phyloP scores from a whole-genome alignment of 139 green algal genomes.

The Desmodesmus armatus region DNA sequence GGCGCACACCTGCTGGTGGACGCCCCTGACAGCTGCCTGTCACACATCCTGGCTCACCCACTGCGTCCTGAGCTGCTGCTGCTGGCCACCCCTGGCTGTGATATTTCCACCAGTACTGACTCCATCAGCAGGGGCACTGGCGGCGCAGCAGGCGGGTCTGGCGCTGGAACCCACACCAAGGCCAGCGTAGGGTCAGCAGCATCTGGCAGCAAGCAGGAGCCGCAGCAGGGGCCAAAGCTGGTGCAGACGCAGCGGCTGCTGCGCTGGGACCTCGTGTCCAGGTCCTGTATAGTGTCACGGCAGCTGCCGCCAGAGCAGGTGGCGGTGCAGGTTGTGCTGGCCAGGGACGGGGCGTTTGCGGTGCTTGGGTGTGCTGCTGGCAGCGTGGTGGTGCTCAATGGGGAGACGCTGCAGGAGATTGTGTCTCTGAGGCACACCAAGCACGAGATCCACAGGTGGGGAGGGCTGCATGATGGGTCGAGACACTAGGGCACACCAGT shows the following conservation, averaged over 20 bases:
- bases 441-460: slow-evolving; percentile 26
- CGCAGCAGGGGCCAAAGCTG: slow-evolving; percentile 17
- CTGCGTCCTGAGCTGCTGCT: slow-evolving; percentile 50
- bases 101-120: slow-evolving; percentile 25
- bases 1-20: slow-evolving; percentile 37
- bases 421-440: slow-evolving; percentile 31
- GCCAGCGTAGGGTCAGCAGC: too few species aligned
- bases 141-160: too few species aligned
- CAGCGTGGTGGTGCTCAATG: slow-evolving; percentile 59
- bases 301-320: background rate
- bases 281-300: background rate
- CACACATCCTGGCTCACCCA: slow-evolving; percentile 63
- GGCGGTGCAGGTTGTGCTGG: background rate
- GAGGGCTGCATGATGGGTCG: too few species aligned
- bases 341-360: slow-evolving; percentile 56
- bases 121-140: too few species aligned
- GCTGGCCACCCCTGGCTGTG: slow-evolving; percentile 14
- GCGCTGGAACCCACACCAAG: background rate
- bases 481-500: too few species aligned
- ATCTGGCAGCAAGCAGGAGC: too few species aligned
- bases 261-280: slow-evolving; percentile 59
- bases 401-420: slow-evolving; percentile 59
- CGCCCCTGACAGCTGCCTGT: slow-evolving; percentile 49
- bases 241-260: too few species aligned
- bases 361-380: slow-evolving; percentile 51